These are phyloP conservation scores for Hemileia vastatrix DNA, from an alignment of 1,284 basidiomycete species.

Conservation along the genomic window DNA sequence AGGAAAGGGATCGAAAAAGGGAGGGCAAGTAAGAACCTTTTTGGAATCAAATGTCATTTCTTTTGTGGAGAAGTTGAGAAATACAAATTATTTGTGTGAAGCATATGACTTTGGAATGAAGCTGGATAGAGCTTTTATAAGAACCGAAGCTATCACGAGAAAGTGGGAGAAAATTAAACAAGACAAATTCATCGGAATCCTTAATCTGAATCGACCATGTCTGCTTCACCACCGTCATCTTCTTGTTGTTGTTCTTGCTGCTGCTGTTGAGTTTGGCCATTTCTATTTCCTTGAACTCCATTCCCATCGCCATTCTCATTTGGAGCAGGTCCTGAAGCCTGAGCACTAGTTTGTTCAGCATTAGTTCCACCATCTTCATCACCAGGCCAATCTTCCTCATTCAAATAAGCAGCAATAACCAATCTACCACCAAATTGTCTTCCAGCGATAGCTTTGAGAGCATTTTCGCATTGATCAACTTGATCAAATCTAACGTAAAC, in stretches of 20 bases:
- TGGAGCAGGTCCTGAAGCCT: conserved; percentile 24
- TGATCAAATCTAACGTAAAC: conserved; percentile 79
- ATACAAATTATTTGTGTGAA: too few species aligned
- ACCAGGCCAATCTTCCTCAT: conserved; percentile 38
- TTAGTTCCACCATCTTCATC: conserved; percentile 36
- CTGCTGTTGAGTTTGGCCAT: not conserved
- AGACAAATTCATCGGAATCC: too few species aligned
- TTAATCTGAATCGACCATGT: conserved; percentile 1
- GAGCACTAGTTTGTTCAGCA: conserved; percentile 31
- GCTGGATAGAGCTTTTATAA: too few species aligned
- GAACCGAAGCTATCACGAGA: too few species aligned
- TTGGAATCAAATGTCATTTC: too few species aligned
- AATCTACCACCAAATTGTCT: conserved; percentile 83
- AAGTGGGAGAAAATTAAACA: too few species aligned
- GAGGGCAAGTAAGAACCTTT: too few species aligned
- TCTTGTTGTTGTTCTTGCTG: conserved; percentile 1
- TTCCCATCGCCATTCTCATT: not conserved
- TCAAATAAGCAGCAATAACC: conserved; percentile 53
- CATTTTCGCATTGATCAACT: conserved; percentile 56
- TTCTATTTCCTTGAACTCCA: not conserved
- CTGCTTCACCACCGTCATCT: conserved; percentile 5
- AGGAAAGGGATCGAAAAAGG: too few species aligned
- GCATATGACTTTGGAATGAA: too few species aligned
- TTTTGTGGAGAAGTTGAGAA: too few species aligned
- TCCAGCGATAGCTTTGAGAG: conserved; percentile 74